Conservation (phyloP, 768 basidiomycete genomes). For the Lactifluus echinatus region DNA sequence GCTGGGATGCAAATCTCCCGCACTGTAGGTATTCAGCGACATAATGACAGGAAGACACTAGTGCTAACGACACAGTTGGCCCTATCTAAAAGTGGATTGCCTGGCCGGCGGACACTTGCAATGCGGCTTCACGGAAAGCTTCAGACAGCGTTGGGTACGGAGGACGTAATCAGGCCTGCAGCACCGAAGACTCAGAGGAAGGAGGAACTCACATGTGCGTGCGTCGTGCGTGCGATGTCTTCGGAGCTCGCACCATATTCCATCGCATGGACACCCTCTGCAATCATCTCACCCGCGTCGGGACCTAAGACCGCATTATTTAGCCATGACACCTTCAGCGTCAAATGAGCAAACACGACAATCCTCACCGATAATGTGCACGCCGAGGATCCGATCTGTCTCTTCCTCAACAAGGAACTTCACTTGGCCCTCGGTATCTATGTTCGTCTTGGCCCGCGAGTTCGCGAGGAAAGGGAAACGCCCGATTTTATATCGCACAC, state of each 20-base stretch:
- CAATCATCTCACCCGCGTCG: slow-evolving; percentile 96
- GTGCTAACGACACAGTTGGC: not conserved
- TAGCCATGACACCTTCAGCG: not conserved
- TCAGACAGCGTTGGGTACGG: slow-evolving; percentile 73
- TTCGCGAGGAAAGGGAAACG: slow-evolving; percentile 96
- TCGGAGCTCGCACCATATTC: slow-evolving; percentile 95
- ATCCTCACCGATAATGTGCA: slow-evolving; percentile 76
- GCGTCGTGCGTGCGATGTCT: slow-evolving; percentile 85
- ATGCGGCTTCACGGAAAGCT: slow-evolving; percentile 94
- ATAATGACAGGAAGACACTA: not conserved
- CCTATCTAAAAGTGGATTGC: slow-evolving; percentile 70
- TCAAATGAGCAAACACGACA: too few species aligned
- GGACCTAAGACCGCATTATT: slow-evolving; percentile 40
- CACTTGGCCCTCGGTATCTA: slow-evolving; percentile 88
- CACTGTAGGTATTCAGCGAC: not conserved
- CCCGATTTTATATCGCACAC: slow-evolving; percentile 84
- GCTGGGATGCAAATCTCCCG: too few species aligned
- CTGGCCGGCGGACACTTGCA: slow-evolving; percentile 66
- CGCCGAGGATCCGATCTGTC: slow-evolving; percentile 88
- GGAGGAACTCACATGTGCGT: slow-evolving; percentile 70
- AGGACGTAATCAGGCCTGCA: not conserved
- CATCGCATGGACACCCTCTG: slow-evolving; percentile 79
- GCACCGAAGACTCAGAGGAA: slow-evolving; percentile 2
- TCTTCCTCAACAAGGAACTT: slow-evolving; percentile 94
- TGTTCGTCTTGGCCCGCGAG: slow-evolving; percentile 95